Evolutionary conservation across 2,329 filamentous ascomycete species (phyloP).

Genomic region (Mollisiaceae sp.): DNA sequence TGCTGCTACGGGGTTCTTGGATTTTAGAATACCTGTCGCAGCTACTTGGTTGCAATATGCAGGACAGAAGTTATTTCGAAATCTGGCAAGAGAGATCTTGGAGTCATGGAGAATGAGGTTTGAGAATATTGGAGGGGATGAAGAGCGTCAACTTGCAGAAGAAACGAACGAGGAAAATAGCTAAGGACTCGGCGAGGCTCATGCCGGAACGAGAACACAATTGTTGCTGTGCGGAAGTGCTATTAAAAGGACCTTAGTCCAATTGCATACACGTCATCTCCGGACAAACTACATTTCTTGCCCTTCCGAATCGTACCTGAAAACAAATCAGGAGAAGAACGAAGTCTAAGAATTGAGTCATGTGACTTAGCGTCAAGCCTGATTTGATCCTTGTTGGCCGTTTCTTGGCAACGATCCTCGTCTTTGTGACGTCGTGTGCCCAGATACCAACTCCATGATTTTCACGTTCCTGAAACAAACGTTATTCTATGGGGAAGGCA

Average conservation of each 20-base stretch:
- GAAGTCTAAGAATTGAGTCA: background rate
- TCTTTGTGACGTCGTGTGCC: conserved; percentile 10
- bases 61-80: background rate
- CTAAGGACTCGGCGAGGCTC: background rate
- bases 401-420: conserved; percentile 6
- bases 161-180: background rate
- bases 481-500: background rate
- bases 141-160: background rate
- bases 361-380: background rate
- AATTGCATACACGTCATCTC: background rate
- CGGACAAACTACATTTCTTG: background rate
- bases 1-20: background rate
- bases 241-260: background rate
- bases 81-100: background rate
- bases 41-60: background rate
- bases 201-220: background rate
- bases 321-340: background rate
- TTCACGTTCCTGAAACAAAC: conserved; percentile 1
- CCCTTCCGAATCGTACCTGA: background rate
- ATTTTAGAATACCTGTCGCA: background rate
- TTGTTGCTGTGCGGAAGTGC: background rate
- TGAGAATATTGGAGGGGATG: background rate
- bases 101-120: background rate
- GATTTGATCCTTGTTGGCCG: conserved; percentile 1
- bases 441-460: background rate